Base-by-base conservation (phyloP, 1,139 yeast genomes). In the Eremothecium cymbalariae region DNA sequence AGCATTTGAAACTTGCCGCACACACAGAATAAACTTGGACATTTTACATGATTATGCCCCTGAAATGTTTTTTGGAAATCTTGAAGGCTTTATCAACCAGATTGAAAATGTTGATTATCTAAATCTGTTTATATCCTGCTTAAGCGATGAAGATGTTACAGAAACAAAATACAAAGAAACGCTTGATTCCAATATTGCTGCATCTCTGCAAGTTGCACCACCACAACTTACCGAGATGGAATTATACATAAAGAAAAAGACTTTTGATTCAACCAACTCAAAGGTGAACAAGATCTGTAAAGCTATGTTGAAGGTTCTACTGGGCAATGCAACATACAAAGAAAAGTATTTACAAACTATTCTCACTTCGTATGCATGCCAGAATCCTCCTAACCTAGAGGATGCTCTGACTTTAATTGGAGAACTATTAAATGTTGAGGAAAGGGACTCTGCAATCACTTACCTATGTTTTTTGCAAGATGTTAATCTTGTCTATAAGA, bases 391-490 rank as follows among this genome's bases (percentile, higher is more conserved):
- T 8, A 84, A 83, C 48, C 67, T 86, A 38, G 72, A 67, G 24
- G 79, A 76, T 26, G 97, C 96, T 0, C 68, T 93, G 40, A 55
- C 53, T 17, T 62, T 84, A 35, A 77, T 84, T 39, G 70, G 78
- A 2, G 52, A 69, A 0, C 63, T 62, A 15, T 58, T 60, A 7
- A 72, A 70, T 27, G 61, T 61, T n/a, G 64, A 63, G 13, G 72
- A 72, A 44, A 72, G 70, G 22, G 86, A 79, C 45, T 70, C 71
- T 34, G 62, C 77, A 2, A 75, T 88, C 22, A 77, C 83, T 25
- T 96, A 90, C 53, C 63, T 90, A 39, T 85, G 96, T 48, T 90
- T 88, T 67, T 65, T 93, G 41, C 90, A 83, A 53, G 99, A 90
- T 60, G 94, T 86, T 22, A 85, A 85, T 52, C 66, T 74, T 44